These are phyloP conservation scores for Actinomucor elegans DNA, from an alignment of 371 early-diverging fungal genomes.

Conservation along the genomic window DNA sequence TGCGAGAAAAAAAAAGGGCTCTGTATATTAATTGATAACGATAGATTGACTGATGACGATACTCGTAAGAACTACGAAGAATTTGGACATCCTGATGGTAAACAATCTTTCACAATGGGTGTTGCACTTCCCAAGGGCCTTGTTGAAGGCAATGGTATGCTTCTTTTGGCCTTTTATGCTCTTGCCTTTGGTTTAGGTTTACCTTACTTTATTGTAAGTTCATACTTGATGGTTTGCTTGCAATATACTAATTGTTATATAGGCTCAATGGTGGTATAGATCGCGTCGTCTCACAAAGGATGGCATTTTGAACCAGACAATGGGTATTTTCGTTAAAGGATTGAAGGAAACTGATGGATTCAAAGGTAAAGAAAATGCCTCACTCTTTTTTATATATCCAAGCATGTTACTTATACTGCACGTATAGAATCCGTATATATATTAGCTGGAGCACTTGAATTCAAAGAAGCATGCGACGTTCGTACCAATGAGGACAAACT, in stretches of 20 bases:
- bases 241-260: not conserved
- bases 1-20: not conserved
- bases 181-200: constrained; percentile 85
- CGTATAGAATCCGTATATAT: constrained; percentile 58
- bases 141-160: constrained; percentile 81
- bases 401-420: not conserved
- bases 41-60: constrained; percentile 88
- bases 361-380: constrained; percentile 24
- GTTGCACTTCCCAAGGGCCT: constrained; percentile 92
- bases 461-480: constrained; percentile 56
- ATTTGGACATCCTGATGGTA: constrained; percentile 96
- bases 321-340: constrained; percentile 89
- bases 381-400: not conserved
- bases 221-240: not conserved
- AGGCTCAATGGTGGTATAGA: constrained; percentile 93
- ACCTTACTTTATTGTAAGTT: constrained; percentile 80
- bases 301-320: constrained; percentile 83
- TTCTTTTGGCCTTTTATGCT: constrained; percentile 81
- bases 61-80: constrained; percentile 90
- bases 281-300: constrained; percentile 88
- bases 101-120: constrained; percentile 87
- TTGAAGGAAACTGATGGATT: constrained; percentile 73
- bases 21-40: no score
- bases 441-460: constrained; percentile 72
- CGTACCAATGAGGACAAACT: constrained; percentile 55